These are phyloP conservation scores for Talaromyces sp. DNA, from an alignment of 2,329 filamentous ascomycete species.

Conservation along the genomic window DNA sequence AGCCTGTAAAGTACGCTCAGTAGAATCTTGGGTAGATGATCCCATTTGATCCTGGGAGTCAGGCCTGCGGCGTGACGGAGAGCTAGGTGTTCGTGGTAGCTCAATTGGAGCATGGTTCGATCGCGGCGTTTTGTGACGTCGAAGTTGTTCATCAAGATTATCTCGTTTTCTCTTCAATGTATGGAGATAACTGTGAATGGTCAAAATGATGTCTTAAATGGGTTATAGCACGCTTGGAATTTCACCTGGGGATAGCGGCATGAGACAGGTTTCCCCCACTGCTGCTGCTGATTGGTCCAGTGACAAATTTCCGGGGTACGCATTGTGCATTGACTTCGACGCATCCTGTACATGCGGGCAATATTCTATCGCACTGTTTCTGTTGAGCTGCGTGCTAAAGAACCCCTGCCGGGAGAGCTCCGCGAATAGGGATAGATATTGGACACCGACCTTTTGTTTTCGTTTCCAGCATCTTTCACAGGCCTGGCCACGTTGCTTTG, in stretches of 20 bases:
- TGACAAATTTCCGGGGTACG: constrained; percentile 15
- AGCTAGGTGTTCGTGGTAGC: neutral
- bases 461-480: constrained; percentile 37
- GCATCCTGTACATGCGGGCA: constrained; percentile 23
- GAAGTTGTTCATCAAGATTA: constrained; percentile 13
- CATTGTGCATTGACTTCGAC: constrained; percentile 13
- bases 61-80: neutral
- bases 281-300: constrained; percentile 16
- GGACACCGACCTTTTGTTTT: constrained; percentile 32
- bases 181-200: constrained; percentile 19
- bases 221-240: neutral
- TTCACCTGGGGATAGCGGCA: constrained; percentile 20
- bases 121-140: constrained; percentile 10
- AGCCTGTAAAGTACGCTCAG: constrained; percentile 21
- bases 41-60: neutral
- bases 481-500: constrained; percentile 25
- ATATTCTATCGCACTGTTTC: constrained; percentile 23
- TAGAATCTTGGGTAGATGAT: neutral
- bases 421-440: neutral
- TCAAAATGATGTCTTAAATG: neutral
- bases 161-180: constrained; percentile 24
- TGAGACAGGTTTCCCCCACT: constrained; percentile 20
- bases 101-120: neutral
- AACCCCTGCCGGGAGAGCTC: too few relatives aligned
- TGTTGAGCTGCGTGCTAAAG: neutral